These are phyloP conservation scores for Heliamphora exappendiculata DNA, from an alignment of 148 eudicot species.

Conservation along the genomic window DNA sequence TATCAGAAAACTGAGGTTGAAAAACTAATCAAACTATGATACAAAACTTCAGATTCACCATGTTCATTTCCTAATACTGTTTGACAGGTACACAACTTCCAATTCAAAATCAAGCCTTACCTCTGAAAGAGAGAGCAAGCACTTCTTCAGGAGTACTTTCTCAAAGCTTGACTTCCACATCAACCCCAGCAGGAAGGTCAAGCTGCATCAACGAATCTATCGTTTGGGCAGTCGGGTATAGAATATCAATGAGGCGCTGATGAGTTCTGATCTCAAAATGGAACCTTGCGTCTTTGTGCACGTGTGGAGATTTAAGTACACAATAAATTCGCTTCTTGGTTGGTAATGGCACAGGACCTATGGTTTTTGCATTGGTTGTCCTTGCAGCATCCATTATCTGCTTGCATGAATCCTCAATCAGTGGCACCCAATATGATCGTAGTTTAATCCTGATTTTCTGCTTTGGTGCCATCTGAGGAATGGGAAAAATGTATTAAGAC, in stretches of 20 bases:
- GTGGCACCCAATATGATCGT: constrained; percentile 86
- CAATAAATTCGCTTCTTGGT: constrained; percentile 80
- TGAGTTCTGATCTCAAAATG: constrained; percentile 98
- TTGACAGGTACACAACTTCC: not conserved
- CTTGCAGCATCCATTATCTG: constrained; percentile 92
- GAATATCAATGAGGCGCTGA: constrained; percentile 83
- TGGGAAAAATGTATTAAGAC: not conserved
- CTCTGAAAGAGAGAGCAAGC: not conserved
- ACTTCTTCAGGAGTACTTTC: constrained; percentile 7
- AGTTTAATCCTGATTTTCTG: constrained; percentile 90
- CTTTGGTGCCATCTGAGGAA: constrained; percentile 46
- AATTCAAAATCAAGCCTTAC: not conserved
- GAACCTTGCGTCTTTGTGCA: constrained; percentile 91
- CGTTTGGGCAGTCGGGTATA: constrained; percentile 91
- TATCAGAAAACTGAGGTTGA: not conserved
- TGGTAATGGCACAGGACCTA: constrained; percentile 95
- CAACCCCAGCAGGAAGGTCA: constrained; percentile 96
- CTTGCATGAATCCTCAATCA: constrained; percentile 92
- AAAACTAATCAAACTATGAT: constrained; percentile 10
- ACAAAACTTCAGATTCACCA: constrained; percentile 3
- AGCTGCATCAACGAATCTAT: constrained; percentile 95
- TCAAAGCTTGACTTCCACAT: constrained; percentile 93
- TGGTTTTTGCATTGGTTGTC: constrained; percentile 78
- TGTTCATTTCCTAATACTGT: not conserved
- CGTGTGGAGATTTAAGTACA: constrained; percentile 95